Percentiles rank a stretch among this genome's conserved stretches.
These are phyloP conservation scores for Hanseniaspora lindneri DNA, from an alignment of 805 yeast genomes.

Conservation along the genomic window DNA sequence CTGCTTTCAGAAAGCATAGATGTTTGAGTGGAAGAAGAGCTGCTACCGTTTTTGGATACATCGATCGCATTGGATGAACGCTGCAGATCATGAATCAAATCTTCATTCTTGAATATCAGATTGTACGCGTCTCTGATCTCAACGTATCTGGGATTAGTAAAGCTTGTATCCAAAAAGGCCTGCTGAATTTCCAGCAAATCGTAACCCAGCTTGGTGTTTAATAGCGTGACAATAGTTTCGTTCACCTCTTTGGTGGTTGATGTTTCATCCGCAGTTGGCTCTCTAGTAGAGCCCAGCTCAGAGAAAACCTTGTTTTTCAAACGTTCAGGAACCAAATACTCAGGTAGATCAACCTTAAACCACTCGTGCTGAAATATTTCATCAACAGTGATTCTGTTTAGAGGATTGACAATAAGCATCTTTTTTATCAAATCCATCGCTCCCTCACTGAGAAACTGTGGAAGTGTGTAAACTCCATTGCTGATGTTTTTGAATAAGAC, in stretches of 20 bases:
- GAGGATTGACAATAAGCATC: conserved; percentile 90
- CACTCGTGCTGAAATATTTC: conserved; percentile 90
- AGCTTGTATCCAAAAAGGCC: conserved; percentile 39
- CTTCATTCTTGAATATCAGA: conserved; percentile 66
- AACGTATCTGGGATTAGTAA: conserved; percentile 41
- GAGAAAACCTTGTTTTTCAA: conserved; percentile 4
- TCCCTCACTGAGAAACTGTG: conserved; percentile 73
- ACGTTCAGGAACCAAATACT: conserved; percentile 52
- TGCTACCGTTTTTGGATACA: neutral
- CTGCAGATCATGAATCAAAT: conserved; percentile 55
- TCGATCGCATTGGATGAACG: conserved; percentile 36
- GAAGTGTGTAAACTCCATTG: conserved; percentile 84
- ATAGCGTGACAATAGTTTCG: conserved; percentile 61
- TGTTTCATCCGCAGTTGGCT: conserved; percentile 20
- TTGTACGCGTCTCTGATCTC: conserved; percentile 81
- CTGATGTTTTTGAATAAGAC: conserved; percentile 84
- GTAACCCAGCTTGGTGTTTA: conserved; percentile 79
- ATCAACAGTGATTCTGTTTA: conserved; percentile 82
- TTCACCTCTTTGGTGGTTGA: conserved; percentile 39
- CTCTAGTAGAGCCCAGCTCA: conserved; percentile 17
- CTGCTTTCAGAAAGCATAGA: conserved; percentile 18
- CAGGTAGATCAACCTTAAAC: conserved; percentile 74
- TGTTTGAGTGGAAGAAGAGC: conserved; percentile 36
- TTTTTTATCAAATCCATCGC: conserved; percentile 71
- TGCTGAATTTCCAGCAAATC: conserved; percentile 71